Conservation (phyloP, 106 monocot genomes). For the Chionographis japonica region DNA sequence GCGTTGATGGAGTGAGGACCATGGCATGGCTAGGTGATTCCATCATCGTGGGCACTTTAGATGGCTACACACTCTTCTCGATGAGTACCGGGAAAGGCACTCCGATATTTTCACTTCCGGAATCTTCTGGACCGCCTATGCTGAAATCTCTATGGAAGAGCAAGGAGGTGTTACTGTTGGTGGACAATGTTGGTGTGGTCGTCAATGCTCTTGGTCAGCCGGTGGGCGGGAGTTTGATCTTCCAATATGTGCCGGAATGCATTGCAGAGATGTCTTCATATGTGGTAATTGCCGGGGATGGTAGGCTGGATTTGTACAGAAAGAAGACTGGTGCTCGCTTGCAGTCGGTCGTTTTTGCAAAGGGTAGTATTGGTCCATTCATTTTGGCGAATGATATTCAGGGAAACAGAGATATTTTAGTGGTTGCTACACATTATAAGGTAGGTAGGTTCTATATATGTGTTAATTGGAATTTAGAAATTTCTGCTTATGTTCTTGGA, state of each 20-base stretch:
- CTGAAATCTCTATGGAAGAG: constrained; percentile 46
- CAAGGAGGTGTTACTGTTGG: constrained; percentile 68
- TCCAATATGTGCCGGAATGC: constrained; percentile 49
- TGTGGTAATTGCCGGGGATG: constrained; percentile 53
- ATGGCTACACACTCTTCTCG: constrained; percentile 58
- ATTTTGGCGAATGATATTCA: constrained; percentile 50
- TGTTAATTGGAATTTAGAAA: too few relatives aligned
- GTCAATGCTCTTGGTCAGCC: constrained; percentile 69
- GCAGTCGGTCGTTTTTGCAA: constrained; percentile 50
- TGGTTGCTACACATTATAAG: constrained; percentile 63
- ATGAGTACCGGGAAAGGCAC: constrained; percentile 33
- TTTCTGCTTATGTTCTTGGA: too few relatives aligned
- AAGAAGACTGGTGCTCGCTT: constrained; percentile 61
- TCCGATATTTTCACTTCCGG: constrained; percentile 77
- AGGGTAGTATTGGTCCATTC: constrained; percentile 27
- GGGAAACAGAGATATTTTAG: constrained; percentile 51
- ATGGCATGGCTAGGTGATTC: constrained; percentile 85
- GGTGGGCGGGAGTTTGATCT: constrained; percentile 84
- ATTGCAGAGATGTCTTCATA: constrained; percentile 61
- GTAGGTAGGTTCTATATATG: constrained; percentile 37
- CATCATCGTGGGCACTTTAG: constrained; percentile 52
- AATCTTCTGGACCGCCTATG: constrained; percentile 58
- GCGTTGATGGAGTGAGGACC: constrained; percentile 60
- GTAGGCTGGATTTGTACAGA: constrained; percentile 63
- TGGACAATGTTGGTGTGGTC: constrained; percentile 88